Base-by-base conservation (phyloP, 2,329 filamentous ascomycete species). In the Didymella arachidicola region DNA sequence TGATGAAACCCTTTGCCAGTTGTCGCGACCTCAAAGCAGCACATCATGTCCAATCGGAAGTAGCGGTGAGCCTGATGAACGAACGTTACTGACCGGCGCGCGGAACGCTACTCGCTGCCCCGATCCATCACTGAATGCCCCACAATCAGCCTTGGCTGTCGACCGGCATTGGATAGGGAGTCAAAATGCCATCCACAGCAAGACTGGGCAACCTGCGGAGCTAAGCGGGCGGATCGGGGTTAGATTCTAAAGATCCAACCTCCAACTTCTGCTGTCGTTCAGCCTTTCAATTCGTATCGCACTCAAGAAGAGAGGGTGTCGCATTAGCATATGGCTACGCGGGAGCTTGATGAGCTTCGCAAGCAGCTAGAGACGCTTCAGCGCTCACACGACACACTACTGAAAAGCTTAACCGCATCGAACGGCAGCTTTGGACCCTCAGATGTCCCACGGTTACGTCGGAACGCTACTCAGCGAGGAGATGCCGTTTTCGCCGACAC, bases 341-440 rank as follows among this genome's bases (percentile, higher is more conserved):
- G 50, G 30, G 70, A 72, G 59, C 61, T 74, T 52, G 72, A 74
- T 45, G 68, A 66, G 61, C 72, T 75, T 46, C 65, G 66, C 53
- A 69, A 71, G 66, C 72, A 74, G 50, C 54, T 74, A 42, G 70
- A 74, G 53, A 61, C 71, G 42, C 70, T 75, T 16, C 72, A 74
- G 51, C 67, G 61, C 45, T 74, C 73, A 16, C 69, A 75, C 55
- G 71, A 75, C 19, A 57, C 62, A 8, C 58, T 75, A 26, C 57
- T 74, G 43, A 74, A 66, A 59, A 68, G 60, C 61, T 58, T 75
- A n/a, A 62, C 71, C 10, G 56, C 53, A 44, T 66, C 72, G n/a
- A 72, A 71, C 61, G 71, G 64, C 43, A 61, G 60, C 30, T 72
- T 72, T 60, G 64, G 61, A 48, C 66, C 63, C 26, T 65, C 66